Percentiles rank a stretch among this genome's conserved stretches.
Conservation (phyloP, 179 eudicot species). For the Corrigiola litoralis region DNA sequence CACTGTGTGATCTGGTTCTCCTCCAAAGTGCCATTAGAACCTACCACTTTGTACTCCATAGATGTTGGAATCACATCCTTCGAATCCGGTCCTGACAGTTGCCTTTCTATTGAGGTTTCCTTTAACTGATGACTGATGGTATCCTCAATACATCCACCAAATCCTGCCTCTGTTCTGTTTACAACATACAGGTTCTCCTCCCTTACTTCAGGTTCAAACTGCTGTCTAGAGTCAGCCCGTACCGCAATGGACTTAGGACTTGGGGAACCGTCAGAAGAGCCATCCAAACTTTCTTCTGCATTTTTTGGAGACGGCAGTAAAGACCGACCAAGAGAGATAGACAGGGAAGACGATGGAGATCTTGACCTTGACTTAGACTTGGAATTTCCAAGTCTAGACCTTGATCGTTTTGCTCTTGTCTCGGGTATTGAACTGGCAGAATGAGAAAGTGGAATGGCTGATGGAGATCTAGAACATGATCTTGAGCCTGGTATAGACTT, state of each 20-base stretch:
- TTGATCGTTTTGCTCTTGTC: slow-evolving; percentile 18
- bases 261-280: slow-evolving; percentile 12
- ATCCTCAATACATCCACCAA: slow-evolving; percentile 1
- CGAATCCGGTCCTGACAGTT: not conserved
- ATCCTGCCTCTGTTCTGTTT: not conserved
- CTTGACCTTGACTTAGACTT: slow-evolving; percentile 30
- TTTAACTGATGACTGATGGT: not conserved
- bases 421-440: slow-evolving; percentile 28
- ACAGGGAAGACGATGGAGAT: slow-evolving; percentile 30
- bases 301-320: slow-evolving; percentile 29
- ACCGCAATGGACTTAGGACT: slow-evolving; percentile 18
- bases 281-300: slow-evolving; percentile 19
- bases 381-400: slow-evolving; percentile 19
- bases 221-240: slow-evolving; percentile 14
- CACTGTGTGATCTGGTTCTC: not conserved
- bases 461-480: slow-evolving; percentile 26
- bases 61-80: not conserved
- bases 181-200: not conserved
- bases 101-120: not conserved
- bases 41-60: not conserved
- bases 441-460: slow-evolving; percentile 18
- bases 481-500: slow-evolving; percentile 21
- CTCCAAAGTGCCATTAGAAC: slow-evolving; percentile 1
- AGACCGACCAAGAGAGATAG: slow-evolving; percentile 24
- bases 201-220: slow-evolving; percentile 11